These are phyloP conservation scores for Paradendryphiella salina DNA, from an alignment of 2,329 filamentous ascomycete species.

Conservation along the genomic window DNA sequence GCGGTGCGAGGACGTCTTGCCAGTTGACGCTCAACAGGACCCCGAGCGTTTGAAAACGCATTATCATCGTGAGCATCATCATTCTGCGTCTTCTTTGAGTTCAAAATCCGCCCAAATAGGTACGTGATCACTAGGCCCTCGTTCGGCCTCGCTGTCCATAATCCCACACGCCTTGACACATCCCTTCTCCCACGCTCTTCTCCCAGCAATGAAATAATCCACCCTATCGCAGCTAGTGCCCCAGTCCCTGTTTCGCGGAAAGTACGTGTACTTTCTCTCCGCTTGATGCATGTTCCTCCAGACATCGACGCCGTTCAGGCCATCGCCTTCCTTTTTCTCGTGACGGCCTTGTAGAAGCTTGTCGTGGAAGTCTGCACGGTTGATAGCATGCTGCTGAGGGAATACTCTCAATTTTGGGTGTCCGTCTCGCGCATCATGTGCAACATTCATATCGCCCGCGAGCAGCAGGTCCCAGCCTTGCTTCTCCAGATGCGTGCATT, in stretches of 20 bases:
- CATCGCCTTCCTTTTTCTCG: conserved; percentile 10
- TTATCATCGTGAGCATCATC: no score
- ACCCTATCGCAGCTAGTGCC: conserved; percentile 59
- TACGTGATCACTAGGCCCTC: conserved; percentile 59
- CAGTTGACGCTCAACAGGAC: background rate
- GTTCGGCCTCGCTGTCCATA: conserved; percentile 49
- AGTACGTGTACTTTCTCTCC: conserved; percentile 56
- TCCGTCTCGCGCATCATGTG: conserved; percentile 51
- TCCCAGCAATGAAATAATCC: conserved; percentile 56
- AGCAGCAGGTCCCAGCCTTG: conserved; percentile 53
- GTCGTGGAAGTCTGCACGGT: conserved; percentile 56
- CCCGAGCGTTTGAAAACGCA: background rate
- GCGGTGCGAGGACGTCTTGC: background rate
- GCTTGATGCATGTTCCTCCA: conserved; percentile 53
- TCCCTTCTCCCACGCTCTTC: conserved; percentile 45
- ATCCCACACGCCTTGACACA: conserved; percentile 48
- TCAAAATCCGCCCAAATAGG: conserved; percentile 52
- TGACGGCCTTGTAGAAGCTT: conserved; percentile 50
- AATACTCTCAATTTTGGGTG: conserved; percentile 53
- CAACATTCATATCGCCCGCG: conserved; percentile 59
- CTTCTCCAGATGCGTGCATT: conserved; percentile 50
- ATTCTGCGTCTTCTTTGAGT: background rate
- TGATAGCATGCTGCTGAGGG: conserved; percentile 54
- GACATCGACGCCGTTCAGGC: conserved; percentile 49
- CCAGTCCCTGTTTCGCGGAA: conserved; percentile 51